A percentile compares a stretch with the other conserved stretches of the same genome.
Evolutionary conservation across 108 stramenopile species (phyloP).

Genomic region (Fragilaria radians): DNA sequence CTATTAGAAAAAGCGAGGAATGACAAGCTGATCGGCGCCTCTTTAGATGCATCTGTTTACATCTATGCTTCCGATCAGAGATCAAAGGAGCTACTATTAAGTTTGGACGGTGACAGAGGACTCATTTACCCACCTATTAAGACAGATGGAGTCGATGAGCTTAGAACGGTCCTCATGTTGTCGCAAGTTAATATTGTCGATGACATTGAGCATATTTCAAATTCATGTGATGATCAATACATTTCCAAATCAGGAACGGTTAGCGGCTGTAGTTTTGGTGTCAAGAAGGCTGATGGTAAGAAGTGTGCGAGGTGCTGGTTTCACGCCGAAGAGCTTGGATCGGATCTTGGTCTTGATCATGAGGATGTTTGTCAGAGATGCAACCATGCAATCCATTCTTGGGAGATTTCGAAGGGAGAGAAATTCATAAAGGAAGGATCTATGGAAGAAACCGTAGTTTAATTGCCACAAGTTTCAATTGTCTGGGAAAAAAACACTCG

Average conservation of each 20-base stretch:
- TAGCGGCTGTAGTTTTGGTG: conserved; percentile 78
- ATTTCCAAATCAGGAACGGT: conserved; percentile 44
- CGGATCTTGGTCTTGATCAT: conserved; percentile 34
- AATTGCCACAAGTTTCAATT: no score
- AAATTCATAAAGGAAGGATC: conserved; percentile 39
- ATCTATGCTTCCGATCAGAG: conserved; percentile 64
- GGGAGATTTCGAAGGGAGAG: conserved; percentile 60
- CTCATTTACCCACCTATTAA: conserved; percentile 69
- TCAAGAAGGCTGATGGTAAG: conserved; percentile 65
- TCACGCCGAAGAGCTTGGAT: conserved; percentile 71
- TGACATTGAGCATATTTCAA: conserved; percentile 31
- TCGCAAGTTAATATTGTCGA: conserved; percentile 81
- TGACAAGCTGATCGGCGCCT: conserved; percentile 87
- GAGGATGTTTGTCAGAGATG: conserved; percentile 83
- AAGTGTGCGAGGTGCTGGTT: conserved; percentile 92
- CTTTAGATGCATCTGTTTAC: conserved; percentile 74
- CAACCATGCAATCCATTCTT: conserved; percentile 66
- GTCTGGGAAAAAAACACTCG: no score
- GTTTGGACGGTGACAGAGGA: conserved; percentile 64
- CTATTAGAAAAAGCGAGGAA: conserved; percentile 68
- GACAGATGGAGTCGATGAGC: conserved; percentile 87
- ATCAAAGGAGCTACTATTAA: conserved; percentile 34
- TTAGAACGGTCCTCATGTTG: conserved; percentile 80
- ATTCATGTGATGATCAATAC: conserved; percentile 54
- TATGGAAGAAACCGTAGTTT: conserved; percentile 42